These are phyloP conservation scores for Melastoma candidum DNA, from an alignment of 441 rosid species.

Conservation along the genomic window DNA sequence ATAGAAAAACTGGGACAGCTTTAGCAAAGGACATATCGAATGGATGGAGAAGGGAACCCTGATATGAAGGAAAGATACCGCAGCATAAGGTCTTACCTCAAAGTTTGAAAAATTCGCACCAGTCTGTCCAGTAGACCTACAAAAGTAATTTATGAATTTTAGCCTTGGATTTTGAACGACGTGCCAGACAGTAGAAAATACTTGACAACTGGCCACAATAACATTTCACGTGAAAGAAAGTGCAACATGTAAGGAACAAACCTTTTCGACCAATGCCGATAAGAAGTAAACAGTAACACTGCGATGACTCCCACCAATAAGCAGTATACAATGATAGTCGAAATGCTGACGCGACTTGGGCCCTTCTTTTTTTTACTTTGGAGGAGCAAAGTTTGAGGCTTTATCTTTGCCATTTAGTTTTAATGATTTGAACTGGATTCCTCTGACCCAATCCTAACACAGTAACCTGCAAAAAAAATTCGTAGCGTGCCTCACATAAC, in stretches of 20 bases:
- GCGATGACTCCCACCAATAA: constrained; percentile 38
- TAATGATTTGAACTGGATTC: no score
- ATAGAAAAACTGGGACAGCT: neutral
- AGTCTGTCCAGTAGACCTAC: constrained; percentile 40
- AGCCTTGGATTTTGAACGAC: neutral
- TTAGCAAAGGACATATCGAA: neutral
- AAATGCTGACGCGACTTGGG: constrained; percentile 51
- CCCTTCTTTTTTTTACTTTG: constrained; percentile 88
- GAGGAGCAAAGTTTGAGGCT: constrained; percentile 71
- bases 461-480: no score
- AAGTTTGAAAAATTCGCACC: constrained; percentile 25
- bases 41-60: neutral
- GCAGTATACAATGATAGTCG: constrained; percentile 44
- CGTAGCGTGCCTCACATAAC: no score
- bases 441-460: no score
- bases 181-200: neutral
- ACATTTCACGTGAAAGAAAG: no score
- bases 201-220: neutral
- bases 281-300: constrained; percentile 43
- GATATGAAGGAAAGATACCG: neutral
- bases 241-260: constrained; percentile 17
- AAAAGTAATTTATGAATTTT: constrained; percentile 12
- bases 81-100: constrained; percentile 27
- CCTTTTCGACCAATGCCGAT: constrained; percentile 67
- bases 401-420: constrained; percentile 68